Percentiles rank a stretch among this genome's conserved stretches.
Evolutionary conservation across 371 early-diverging fungal species (phyloP).

Genomic region (Rhizopus stolonifer): DNA sequence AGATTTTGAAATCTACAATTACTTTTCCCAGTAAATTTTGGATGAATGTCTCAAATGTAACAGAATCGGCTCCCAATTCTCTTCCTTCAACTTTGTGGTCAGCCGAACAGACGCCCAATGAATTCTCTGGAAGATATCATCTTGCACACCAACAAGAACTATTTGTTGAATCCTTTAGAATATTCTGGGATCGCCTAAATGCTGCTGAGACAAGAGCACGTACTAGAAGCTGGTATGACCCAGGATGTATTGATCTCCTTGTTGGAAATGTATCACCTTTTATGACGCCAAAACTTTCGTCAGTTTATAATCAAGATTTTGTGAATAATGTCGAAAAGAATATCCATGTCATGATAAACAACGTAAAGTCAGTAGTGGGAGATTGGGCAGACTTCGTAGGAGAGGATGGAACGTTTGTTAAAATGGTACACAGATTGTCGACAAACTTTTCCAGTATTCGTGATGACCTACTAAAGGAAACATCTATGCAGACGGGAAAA

Average conservation of each 20-base stretch:
- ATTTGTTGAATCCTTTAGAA: conserved; percentile 31
- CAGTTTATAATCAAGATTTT: conserved; percentile 45
- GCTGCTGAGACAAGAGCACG: conserved; percentile 26
- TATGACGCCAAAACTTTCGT: conserved; percentile 42
- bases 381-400: conserved; percentile 41
- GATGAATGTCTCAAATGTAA: not conserved
- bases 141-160: conserved; percentile 11
- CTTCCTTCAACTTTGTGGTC: conserved; percentile 1
- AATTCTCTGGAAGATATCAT: not conserved
- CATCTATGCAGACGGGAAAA: conserved; percentile 18
- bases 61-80: not conserved
- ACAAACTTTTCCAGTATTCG: conserved; percentile 1
- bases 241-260: conserved; percentile 43
- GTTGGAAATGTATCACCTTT: conserved; percentile 49
- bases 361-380: conserved; percentile 18
- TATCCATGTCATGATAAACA: conserved; percentile 23
- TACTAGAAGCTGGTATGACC: conserved; percentile 49
- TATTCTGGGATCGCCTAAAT: conserved; percentile 41
- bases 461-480: conserved; percentile 25
- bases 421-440: conserved; percentile 29
- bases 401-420: conserved; percentile 45
- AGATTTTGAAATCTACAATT: conserved; percentile 50
- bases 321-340: conserved; percentile 34
- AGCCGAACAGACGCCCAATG: not conserved
- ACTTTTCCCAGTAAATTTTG: conserved; percentile 38